Evolutionary conservation across 2,329 filamentous ascomycete genomes (phyloP), one percentile per base, ranked within the genome.

Genomic region (Fusarium foetens): DNA sequence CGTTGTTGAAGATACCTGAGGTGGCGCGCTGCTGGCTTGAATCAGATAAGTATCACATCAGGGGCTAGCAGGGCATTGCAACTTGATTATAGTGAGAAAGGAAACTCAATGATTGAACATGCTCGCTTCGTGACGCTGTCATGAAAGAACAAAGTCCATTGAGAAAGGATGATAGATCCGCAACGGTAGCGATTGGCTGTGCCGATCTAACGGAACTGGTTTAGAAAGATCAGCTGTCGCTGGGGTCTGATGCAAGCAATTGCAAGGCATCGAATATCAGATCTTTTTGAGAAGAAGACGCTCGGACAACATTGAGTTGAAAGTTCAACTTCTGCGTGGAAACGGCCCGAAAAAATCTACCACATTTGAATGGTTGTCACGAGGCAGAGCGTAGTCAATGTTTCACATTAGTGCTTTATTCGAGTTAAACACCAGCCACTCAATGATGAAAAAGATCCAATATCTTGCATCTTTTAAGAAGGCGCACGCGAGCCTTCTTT

Each of bases 161-260:
- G n/a, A 59, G 43, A 45, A 35, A 43, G 39, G 38, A 45, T 25
- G 41, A 49, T 14, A 49, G 41, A 58, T 58, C 41, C 41, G 41
- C 45, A 43, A 39, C 49, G 55, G 55, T 55, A 33, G 39, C 42
- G 58, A 68, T 72, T 71, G 72, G 68, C 59, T 54, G 53, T 41
- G 68, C 41, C 63, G 71, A 73, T 74, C 63, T 25, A 63, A 64
- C 58, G 39, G 38, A 68, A 45, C 58, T 33, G 63, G 46, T 53
- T 68, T 41, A 51, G 58, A 70, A 49, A 36, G 69, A 70, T 72
- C 59, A 58, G 55, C 65, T 46, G 31, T 36, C 39, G 63, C 66
- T 68, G 53, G 48, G 70, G 39, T 72, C 54, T 35, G 41, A 73
- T 73, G 70, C 66, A 73, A 67, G 70, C 61, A 63, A 71, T 73